A percentile compares a stretch with the other conserved stretches of the same genome.
phyloP scores from a whole-genome alignment of 148 eudicot genomes.

The Chenopodium album region DNA sequence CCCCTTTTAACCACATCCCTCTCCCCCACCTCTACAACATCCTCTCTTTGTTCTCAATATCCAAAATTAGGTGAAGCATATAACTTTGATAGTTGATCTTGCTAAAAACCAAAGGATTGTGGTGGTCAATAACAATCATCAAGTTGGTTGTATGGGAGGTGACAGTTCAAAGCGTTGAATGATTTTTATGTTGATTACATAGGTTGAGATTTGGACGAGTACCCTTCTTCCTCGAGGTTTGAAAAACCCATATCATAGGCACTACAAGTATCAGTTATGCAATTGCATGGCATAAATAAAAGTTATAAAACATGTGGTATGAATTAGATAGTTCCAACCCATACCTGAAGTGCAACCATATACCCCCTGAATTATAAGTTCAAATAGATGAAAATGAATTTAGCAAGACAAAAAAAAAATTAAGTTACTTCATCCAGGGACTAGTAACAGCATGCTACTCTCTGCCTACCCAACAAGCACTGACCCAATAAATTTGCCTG shows the following conservation, averaged over 20 bases:
- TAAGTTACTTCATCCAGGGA: background rate
- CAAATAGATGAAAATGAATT: background rate
- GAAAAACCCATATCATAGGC: too few relatives aligned
- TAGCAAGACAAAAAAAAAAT: background rate
- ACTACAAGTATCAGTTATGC: background rate
- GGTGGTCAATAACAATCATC: background rate
- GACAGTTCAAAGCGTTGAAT: too few relatives aligned
- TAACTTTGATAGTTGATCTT: background rate
- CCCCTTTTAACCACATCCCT: background rate
- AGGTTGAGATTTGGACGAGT: too few relatives aligned
- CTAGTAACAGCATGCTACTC: background rate
- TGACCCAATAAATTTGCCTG: background rate
- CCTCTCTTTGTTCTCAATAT: background rate
- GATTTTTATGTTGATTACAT: too few relatives aligned
- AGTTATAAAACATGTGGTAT: background rate
- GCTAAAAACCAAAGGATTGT: background rate
- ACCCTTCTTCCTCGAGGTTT: too few relatives aligned
- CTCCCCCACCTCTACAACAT: background rate
- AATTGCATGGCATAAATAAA: background rate
- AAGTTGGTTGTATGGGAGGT: too few relatives aligned
- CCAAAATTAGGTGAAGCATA: background rate
- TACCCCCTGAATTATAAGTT: background rate
- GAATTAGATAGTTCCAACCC: background rate
- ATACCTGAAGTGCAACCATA: background rate
- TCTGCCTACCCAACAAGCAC: background rate